phyloP scores from a whole-genome alignment of 306 rosid species.

The Bauhinia variegata region DNA sequence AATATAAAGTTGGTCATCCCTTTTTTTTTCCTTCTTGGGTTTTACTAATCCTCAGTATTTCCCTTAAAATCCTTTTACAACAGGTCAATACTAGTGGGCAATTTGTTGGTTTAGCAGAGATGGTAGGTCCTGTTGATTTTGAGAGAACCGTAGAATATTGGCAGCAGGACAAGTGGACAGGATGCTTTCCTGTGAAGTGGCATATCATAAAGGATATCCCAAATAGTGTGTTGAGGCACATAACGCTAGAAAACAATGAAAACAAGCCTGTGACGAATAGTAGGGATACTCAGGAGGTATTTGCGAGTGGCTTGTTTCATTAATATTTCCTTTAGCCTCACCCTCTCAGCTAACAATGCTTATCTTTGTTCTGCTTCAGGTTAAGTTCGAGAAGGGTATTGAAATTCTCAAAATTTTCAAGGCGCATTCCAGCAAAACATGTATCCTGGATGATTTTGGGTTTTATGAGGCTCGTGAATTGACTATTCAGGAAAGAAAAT shows the following conservation, averaged over 20 bases:
- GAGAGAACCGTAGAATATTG: slow-evolving; percentile 45
- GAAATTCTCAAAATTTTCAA: slow-evolving; percentile 51
- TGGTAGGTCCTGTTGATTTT: slow-evolving; percentile 57
- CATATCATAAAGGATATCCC: slow-evolving; percentile 59
- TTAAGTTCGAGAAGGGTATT: slow-evolving; percentile 48
- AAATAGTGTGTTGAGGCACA: slow-evolving; percentile 48
- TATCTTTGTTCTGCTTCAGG: slow-evolving; percentile 40
- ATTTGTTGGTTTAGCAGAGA: slow-evolving; percentile 64
- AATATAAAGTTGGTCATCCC: neutral
- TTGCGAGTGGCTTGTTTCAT: slow-evolving; percentile 19
- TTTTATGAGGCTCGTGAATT: slow-evolving; percentile 54
- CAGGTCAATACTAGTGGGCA: slow-evolving; percentile 65
- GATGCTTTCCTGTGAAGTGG: slow-evolving; percentile 64
- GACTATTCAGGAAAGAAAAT: slow-evolving; percentile 40
- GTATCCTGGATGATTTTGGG: slow-evolving; percentile 60
- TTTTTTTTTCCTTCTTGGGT: slow-evolving; percentile 2
- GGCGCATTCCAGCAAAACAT: slow-evolving; percentile 46
- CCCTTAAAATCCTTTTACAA: neutral
- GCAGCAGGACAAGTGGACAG: slow-evolving; percentile 69
- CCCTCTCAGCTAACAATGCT: neutral
- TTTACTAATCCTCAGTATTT: neutral
- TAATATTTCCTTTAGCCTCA: neutral
- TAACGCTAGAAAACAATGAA: slow-evolving; percentile 61
- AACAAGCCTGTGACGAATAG: slow-evolving; percentile 61
- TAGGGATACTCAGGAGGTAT: slow-evolving; percentile 67